Base-by-base conservation (phyloP, 495 filamentous ascomycete species). In the Annulohypoxylon bovei region DNA sequence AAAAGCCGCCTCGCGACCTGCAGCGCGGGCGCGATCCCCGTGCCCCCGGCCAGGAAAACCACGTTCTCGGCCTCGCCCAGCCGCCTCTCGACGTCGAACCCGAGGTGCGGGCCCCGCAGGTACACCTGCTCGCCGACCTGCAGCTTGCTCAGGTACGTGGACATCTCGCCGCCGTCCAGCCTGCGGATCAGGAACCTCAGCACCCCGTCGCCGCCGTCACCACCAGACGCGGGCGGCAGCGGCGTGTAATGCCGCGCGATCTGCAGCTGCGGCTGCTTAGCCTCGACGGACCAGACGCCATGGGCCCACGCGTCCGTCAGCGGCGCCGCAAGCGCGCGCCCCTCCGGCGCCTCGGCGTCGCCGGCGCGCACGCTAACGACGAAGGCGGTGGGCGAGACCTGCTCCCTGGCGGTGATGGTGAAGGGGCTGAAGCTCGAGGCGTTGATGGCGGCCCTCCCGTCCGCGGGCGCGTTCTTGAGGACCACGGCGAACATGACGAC, bases 231-330 rank as follows among this genome's bases (percentile, higher is more conserved):
- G 8, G 88, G 81, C 0, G 95, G 95, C 0, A 98, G 80, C 0
- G 95, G 93, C 9, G 95, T 98, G 77, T 99, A 99, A 16, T 90
- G 87, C 55, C 95, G 81, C 37, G 92, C 91, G 50, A 99, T 95
- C 75, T 97, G 93, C 55, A 98, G 72, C 74, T 96, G 89, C 7
- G 95, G 95, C 78, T 99, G 95, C 77, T 97, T 97, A 73, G 97
- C 84, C 84, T 97, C 92, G 14, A 98, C 89, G 64, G 90, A 93
- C 89, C 93, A 94, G 37, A 95, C 81, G 1, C 91, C 92, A 5
- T 82, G 82, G 64, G 57, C 65, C 67, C 80, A 81, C 0, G 77
- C 77, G n/a, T 65, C 22, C 0, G 22, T 8, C 2, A 79, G 27
- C 6, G 61, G 8, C 7, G 44, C 30, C 27, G 53, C 50, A 5